Percentiles rank a stretch among this genome's conserved stretches.
Evolutionary conservation across 345 rosid genomes (phyloP).

Genomic region (Populus euphratica): DNA sequence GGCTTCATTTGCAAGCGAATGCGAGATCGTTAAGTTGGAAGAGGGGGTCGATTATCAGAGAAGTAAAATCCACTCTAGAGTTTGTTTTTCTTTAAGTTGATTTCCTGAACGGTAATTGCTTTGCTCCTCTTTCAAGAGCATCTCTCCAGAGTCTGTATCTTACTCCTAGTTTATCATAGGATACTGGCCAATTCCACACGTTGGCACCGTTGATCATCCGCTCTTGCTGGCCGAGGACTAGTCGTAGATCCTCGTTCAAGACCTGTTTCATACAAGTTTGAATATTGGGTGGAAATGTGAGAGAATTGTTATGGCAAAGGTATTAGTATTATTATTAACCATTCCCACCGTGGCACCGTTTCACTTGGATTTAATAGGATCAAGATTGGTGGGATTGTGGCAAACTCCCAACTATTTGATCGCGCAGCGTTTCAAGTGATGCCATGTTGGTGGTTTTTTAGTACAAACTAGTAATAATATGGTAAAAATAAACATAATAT

Average conservation of each 20-base stretch:
- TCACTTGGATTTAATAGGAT: too few species aligned
- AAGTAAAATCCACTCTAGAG: conserved; percentile 6
- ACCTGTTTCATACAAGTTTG: conserved; percentile 45
- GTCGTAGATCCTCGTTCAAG: conserved; percentile 80
- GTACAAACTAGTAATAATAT: not conserved
- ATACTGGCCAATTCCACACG: conserved; percentile 82
- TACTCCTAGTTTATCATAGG: conserved; percentile 93
- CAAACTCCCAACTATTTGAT: not conserved
- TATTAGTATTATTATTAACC: too few species aligned
- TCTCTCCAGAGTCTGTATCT: conserved; percentile 90
- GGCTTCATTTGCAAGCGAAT: not conserved
- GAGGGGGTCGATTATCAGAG: conserved; percentile 3
- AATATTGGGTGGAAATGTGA: not conserved
- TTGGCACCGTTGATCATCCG: conserved; percentile 87
- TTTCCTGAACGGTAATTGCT: conserved; percentile 57
- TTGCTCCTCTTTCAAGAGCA: conserved; percentile 61
- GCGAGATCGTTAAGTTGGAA: not conserved
- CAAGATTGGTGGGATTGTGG: too few species aligned
- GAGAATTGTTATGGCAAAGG: not conserved
- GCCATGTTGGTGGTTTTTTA: not conserved
- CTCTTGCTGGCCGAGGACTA: conserved; percentile 91
- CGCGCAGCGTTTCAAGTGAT: not conserved
- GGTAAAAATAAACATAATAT: not conserved
- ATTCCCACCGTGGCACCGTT: too few species aligned
- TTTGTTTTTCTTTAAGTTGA: conserved; percentile 16